Evolutionary conservation across 192 early-diverging fungal genomes (phyloP).

Genomic region (Phlyctochytrium planicorne): DNA sequence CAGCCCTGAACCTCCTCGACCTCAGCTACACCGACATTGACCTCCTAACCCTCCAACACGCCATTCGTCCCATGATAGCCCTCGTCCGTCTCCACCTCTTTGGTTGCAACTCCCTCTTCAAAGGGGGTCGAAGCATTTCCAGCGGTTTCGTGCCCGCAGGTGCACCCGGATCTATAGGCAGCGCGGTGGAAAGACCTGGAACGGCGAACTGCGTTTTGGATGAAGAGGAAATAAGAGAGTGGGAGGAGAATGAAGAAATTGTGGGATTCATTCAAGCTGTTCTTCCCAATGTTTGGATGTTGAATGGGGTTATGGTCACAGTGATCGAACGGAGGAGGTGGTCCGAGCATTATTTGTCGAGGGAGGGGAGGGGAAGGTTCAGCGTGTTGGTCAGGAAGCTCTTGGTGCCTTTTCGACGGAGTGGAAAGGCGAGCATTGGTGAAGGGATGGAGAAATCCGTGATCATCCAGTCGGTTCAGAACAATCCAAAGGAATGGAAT

Average conservation of each 20-base stretch:
- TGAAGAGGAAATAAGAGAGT: background rate
- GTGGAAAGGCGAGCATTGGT: background rate
- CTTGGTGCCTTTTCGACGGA: slow-evolving; percentile 14
- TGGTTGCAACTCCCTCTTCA: slow-evolving; percentile 21
- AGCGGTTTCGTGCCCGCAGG: background rate
- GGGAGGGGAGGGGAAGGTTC: slow-evolving; percentile 24
- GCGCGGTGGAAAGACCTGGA: background rate
- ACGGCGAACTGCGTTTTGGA: background rate
- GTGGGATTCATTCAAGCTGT: slow-evolving; percentile 36
- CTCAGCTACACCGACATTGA: slow-evolving; percentile 35
- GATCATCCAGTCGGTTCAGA: background rate
- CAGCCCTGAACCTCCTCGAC: slow-evolving; percentile 42
- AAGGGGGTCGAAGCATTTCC: background rate
- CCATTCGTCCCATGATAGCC: slow-evolving; percentile 27
- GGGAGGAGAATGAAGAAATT: slow-evolving; percentile 4
- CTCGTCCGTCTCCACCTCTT: slow-evolving; percentile 28
- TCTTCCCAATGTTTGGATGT: slow-evolving; percentile 41
- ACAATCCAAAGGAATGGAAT: slow-evolving; percentile 15
- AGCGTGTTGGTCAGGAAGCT: slow-evolving; percentile 26
- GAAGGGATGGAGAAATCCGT: background rate
- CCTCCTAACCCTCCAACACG: slow-evolving; percentile 26
- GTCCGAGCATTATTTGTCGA: slow-evolving; percentile 16
- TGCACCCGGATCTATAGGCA: background rate
- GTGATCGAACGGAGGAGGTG: slow-evolving; percentile 37
- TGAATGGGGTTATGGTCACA: slow-evolving; percentile 37